Conservation (phyloP, 2,329 filamentous ascomycete species). For the Fusarium keratoplasticum region DNA sequence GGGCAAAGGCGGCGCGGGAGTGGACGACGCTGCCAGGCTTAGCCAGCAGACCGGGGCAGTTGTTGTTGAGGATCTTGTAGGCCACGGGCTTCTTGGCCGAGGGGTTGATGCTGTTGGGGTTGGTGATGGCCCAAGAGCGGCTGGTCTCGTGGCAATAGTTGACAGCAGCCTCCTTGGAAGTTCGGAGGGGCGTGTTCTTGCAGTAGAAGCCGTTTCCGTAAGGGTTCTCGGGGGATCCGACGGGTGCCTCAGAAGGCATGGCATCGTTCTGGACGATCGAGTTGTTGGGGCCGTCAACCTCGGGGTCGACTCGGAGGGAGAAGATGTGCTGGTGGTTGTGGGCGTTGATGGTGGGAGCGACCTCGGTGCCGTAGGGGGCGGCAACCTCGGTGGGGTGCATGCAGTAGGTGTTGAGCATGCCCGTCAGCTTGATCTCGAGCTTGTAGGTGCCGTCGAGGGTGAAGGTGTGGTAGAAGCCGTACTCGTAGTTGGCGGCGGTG, state of each 20-base stretch:
- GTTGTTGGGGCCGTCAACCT: slow-evolving; percentile 71
- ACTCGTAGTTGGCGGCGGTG: slow-evolving; percentile 76
- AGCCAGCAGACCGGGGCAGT: slow-evolving; percentile 83
- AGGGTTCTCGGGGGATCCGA: slow-evolving; percentile 83
- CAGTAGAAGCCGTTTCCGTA: slow-evolving; percentile 94
- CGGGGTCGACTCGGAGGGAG: slow-evolving; percentile 73
- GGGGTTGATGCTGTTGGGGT: slow-evolving; percentile 83
- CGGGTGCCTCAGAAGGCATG: slow-evolving; percentile 74
- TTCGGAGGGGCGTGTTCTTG: slow-evolving; percentile 82
- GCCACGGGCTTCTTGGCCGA: slow-evolving; percentile 86
- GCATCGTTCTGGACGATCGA: slow-evolving; percentile 82
- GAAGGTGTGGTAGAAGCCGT: slow-evolving; percentile 54
- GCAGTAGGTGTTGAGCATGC: slow-evolving; percentile 55
- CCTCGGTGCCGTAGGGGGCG: slow-evolving; percentile 72
- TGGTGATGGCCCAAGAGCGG: slow-evolving; percentile 91
- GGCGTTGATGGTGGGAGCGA: slow-evolving; percentile 71
- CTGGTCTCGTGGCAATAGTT: slow-evolving; percentile 85
- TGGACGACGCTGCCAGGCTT: slow-evolving; percentile 86
- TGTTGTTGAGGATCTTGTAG: slow-evolving; percentile 91
- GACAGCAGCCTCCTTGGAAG: slow-evolving; percentile 73
- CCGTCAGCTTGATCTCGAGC: slow-evolving; percentile 66
- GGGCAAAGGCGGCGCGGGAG: slow-evolving; percentile 88
- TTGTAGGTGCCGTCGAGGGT: slow-evolving; percentile 74
- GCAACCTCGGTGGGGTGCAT: slow-evolving; percentile 54
- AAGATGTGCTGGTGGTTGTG: slow-evolving; percentile 80